Conservation (phyloP, 2,329 filamentous ascomycete species). For the Didymella exigua region DNA sequence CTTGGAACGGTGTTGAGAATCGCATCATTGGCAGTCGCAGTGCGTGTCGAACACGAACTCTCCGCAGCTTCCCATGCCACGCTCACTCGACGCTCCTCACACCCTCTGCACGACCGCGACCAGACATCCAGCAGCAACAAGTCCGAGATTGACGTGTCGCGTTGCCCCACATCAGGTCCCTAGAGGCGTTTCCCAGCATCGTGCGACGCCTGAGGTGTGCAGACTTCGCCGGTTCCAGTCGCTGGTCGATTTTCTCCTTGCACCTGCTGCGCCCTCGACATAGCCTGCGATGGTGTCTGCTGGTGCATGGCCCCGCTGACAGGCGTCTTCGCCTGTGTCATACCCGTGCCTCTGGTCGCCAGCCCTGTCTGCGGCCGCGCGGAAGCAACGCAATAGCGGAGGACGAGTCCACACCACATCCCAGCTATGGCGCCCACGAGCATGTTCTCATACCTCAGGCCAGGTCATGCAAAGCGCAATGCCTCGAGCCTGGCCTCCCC, state of each 20-base stretch:
- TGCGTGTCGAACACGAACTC: slow-evolving; percentile 6
- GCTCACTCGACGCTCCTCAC: not conserved
- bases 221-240: slow-evolving; percentile 6
- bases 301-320: slow-evolving; percentile 43
- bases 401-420: slow-evolving; percentile 20
- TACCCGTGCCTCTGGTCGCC: slow-evolving; percentile 6
- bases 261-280: slow-evolving; percentile 3
- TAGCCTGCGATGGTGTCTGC: slow-evolving; percentile 32
- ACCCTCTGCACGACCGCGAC: slow-evolving; percentile 4
- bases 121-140: not conserved
- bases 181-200: slow-evolving; percentile 12
- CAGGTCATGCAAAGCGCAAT: slow-evolving; percentile 48
- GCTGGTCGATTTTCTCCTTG: slow-evolving; percentile 5
- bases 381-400: slow-evolving; percentile 25
- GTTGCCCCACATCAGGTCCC: slow-evolving; percentile 8
- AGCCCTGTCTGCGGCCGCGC: slow-evolving; percentile 9
- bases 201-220: slow-evolving; percentile 18
- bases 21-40: slow-evolving; percentile 10
- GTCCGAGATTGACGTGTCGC: slow-evolving; percentile 1
- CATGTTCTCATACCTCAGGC: slow-evolving; percentile 50
- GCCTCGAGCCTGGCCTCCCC: slow-evolving; percentile 44
- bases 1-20: slow-evolving; percentile 15
- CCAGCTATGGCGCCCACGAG: slow-evolving; percentile 47
- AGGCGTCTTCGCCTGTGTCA: slow-evolving; percentile 28
- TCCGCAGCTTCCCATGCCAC: not conserved